Base-by-base conservation (phyloP, 106 monocot genomes). In the Allium cepa region DNA sequence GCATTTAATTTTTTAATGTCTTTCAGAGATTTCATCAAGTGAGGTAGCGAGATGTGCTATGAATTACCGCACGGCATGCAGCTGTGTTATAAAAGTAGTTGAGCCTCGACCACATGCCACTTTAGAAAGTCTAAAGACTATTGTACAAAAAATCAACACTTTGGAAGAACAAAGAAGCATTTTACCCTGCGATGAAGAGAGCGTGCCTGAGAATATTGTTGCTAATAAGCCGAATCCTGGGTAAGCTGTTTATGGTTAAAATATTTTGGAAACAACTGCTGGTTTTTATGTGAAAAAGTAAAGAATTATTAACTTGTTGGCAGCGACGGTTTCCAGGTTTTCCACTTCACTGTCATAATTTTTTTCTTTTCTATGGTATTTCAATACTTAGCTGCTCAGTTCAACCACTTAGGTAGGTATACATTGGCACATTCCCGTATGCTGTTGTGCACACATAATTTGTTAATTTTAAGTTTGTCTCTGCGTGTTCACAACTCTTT, bases 171-270 rank as follows among this genome's bases (percentile, higher is more conserved):
- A 73, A 47, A 81, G 62, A 51, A 70, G 63, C 12, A 99, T 99
- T 73, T 64, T 79, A 72, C 90, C 85, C 55, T 93, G 93, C 90
- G 85, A 99, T 76, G 99, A 93, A 59, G 99, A 99, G 57, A 81
- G 81, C 81, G 87, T 99, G 14, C 99, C 99, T 67, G 99, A 99
- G 80, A 87, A 99, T 74, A 93, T 99, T 79, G 87, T 90, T 69
- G 56, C 51, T 14, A 75, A 83, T 11, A 87, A 70, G 67, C 99
- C 99, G 64, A 70, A 75, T 70, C 85, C 85, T 53, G 99, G 97
- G 99, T 90, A 77, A 76, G 57, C 27, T 57, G 70, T 60, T 10
- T 28, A 10, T 66, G 36, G 36, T 36, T 36, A 36, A 36, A 36
- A 36, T 36, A 36, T 5, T 36, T 3, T 36, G 5, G 36, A 36